Percentiles rank a stretch among this genome's conserved stretches.
These are phyloP conservation scores for Graphilbum fragrans DNA, from an alignment of 2,329 filamentous ascomycete species.

Conservation along the genomic window DNA sequence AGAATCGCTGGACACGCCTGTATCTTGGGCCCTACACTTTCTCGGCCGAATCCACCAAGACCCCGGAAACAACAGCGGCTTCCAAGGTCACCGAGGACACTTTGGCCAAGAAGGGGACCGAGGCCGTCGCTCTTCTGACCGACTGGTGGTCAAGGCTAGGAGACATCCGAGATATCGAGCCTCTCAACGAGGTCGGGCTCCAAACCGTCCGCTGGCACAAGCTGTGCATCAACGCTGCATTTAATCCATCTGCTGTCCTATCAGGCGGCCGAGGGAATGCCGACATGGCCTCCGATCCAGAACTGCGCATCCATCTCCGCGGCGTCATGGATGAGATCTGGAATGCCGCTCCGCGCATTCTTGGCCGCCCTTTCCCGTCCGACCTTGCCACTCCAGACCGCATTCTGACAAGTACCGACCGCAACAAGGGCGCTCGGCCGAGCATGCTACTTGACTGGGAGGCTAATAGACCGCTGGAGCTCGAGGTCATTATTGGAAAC, in stretches of 20 bases:
- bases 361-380: conserved; percentile 47
- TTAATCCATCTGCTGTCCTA: conserved; percentile 62
- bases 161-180: conserved; percentile 52
- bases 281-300: conserved; percentile 49
- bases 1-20: conserved; percentile 64
- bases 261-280: conserved; percentile 52
- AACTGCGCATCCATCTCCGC: conserved; percentile 47
- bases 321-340: conserved; percentile 62
- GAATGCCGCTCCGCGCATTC: conserved; percentile 46
- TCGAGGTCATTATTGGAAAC: conserved; percentile 63
- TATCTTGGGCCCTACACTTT: conserved; percentile 54
- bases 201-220: conserved; percentile 67
- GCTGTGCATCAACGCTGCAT: conserved; percentile 62
- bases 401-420: conserved; percentile 49
- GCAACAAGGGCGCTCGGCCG: conserved; percentile 51
- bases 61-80: not conserved
- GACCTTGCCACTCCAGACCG: conserved; percentile 50
- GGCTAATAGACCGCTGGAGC: conserved; percentile 50
- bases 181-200: conserved; percentile 46
- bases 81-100: not conserved
- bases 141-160: conserved; percentile 42
- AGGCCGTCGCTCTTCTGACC: conserved; percentile 35
- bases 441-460: conserved; percentile 65
- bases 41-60: conserved; percentile 12
- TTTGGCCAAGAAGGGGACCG: conserved; percentile 17